These are phyloP conservation scores for Diaporthe helianthi DNA, from an alignment of 2,329 filamentous ascomycete species.

Conservation along the genomic window DNA sequence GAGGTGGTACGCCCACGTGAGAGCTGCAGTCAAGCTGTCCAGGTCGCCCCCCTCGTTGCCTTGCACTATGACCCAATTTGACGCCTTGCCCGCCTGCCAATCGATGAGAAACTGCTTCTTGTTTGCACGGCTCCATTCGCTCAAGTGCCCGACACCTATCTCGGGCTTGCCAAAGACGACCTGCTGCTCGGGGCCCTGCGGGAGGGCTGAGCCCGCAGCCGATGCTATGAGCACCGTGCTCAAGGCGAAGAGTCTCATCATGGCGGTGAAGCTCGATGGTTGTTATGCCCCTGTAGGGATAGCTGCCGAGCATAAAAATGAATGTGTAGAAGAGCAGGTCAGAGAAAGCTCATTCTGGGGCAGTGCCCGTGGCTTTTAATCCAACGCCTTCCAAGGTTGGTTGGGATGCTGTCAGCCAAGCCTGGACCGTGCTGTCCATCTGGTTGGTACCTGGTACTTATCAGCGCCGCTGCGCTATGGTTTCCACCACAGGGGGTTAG, in stretches of 20 bases:
- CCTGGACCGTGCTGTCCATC: conserved; percentile 18
- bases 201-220: not conserved
- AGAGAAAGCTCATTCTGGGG: not conserved
- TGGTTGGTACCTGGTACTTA: no score
- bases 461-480: conserved; percentile 5
- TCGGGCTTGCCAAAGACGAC: conserved; percentile 22
- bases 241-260: conserved; percentile 13
- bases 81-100: conserved; percentile 51
- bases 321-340: not conserved
- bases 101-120: conserved; percentile 55
- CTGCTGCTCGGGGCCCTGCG: conserved; percentile 16
- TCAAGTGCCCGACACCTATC: conserved; percentile 54
- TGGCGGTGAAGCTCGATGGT: not conserved
- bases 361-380: conserved; percentile 11
- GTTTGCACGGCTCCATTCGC: conserved; percentile 54
- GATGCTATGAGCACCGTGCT: conserved; percentile 23
- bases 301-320: not conserved
- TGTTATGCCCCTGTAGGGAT: not conserved
- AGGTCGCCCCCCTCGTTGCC: conserved; percentile 55
- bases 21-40: conserved; percentile 52
- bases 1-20: conserved; percentile 56
- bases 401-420: conserved; percentile 23
- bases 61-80: conserved; percentile 53
- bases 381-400: no score
- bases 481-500: conserved; percentile 3